Evolutionary conservation across 352 stramenopile species (phyloP), one percentile per base, ranked within the genome.

Genomic region (Pythium guiyangense): DNA sequence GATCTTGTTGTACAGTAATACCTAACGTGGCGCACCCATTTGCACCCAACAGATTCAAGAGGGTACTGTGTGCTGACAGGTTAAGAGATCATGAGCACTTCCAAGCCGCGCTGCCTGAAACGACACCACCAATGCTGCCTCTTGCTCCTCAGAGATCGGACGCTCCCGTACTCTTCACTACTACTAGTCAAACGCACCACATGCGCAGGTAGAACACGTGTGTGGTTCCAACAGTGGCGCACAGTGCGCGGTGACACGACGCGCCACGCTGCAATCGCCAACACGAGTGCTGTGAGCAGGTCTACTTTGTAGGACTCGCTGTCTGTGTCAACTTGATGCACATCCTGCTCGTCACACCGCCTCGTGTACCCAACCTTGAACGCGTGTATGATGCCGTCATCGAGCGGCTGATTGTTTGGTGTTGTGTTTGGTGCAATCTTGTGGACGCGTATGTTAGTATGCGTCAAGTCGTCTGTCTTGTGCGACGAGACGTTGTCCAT

Each of bases 401-500:
- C 35, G 5, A 47, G 11, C 12, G 49, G 49, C 6, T 55, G 49
- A 1, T n/a, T 49, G 18, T 27, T 27, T n/a, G 44, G 43, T n/a
- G 22, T 46, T 35, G 20, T 54, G 27, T 54, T 54, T 3, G 49
- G 34, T 6, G 10, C 26, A 2, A 54, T 6, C 10, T 54, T 54
- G 10, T 54, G 35, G 6, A 46, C 49, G 8, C 17, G 39, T 27
- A 54, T 47, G 49, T 34, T 37, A 3, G 31, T 46, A 4, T 44
- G 20, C n/a, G 43, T 18, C 2, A 54, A 6, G 3, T 29, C 22
- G 5, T 54, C n/a, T 8, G 49, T 54, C 6, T 54, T 43, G 49
- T 54, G 34, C 9, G 49, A 54, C 14, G 18, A 54, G 5, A 44
- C 49, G 49, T 45, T 54, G n/a, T 44, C 31, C 49, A 44, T 54